phyloP scores from a whole-genome alignment of 1,284 basidiomycete species.

The Anthracocystis setariae region DNA sequence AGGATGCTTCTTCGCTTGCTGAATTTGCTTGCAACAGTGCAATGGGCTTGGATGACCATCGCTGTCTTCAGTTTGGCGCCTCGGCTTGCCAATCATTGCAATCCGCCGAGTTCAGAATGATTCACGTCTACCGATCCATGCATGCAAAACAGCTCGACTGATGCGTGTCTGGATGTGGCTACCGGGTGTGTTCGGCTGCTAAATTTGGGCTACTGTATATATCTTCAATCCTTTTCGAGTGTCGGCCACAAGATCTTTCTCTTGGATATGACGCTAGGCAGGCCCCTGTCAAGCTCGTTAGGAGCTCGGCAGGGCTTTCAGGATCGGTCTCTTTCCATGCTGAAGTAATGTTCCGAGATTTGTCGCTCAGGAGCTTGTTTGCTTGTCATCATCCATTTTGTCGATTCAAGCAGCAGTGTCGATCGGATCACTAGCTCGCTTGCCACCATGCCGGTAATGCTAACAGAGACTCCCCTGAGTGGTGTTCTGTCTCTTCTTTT shows the following conservation, averaged over 20 bases:
- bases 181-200: not conserved
- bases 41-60: not conserved
- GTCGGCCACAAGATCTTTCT: not conserved
- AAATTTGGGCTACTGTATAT: too few relatives aligned
- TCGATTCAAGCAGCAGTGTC: not conserved
- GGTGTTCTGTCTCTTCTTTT: too few relatives aligned
- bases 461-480: too few relatives aligned
- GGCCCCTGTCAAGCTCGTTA: constrained; percentile 1
- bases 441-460: not conserved
- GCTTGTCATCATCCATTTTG: not conserved
- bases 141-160: not conserved
- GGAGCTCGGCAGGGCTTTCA: not conserved
- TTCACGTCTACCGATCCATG: too few relatives aligned
- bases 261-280: not conserved
- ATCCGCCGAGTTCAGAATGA: too few relatives aligned
- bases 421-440: too few relatives aligned
- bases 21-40: not conserved
- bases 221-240: too few relatives aligned
- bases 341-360: too few relatives aligned
- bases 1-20: not conserved
- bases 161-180: constrained; percentile 11
- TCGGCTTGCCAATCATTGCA: too few relatives aligned
- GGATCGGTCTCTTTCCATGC: not conserved
- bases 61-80: not conserved
- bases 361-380: not conserved